Evolutionary conservation across 1,284 basidiomycete species (phyloP).

Genomic region (Anthracocystis walkeri): DNA sequence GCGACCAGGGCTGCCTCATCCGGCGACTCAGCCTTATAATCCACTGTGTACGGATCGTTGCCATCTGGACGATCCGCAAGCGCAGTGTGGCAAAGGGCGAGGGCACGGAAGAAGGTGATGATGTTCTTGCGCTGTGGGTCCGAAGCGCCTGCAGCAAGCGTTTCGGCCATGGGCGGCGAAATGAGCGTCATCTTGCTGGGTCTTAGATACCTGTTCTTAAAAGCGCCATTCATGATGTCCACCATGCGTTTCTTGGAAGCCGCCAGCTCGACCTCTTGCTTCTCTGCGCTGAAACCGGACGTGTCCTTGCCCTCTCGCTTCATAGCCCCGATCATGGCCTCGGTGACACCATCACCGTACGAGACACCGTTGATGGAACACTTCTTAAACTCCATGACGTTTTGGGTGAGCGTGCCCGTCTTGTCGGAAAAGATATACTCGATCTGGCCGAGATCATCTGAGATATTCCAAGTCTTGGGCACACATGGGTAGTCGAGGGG

Average conservation of each 20-base stretch:
- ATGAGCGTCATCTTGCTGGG: constrained; percentile 87
- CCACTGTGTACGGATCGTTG: constrained; percentile 77
- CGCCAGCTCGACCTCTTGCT: constrained; percentile 73
- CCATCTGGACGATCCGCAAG: constrained; percentile 73
- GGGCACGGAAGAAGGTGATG: constrained; percentile 84
- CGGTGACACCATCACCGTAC: constrained; percentile 93
- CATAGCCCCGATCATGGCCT: constrained; percentile 91
- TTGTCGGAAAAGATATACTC: constrained; percentile 99
- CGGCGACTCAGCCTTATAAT: constrained; percentile 95
- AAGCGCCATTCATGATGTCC: constrained; percentile 78
- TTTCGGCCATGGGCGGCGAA: constrained; percentile 83
- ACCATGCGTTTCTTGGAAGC: constrained; percentile 84
- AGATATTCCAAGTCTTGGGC: constrained; percentile 98
- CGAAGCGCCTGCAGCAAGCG: constrained; percentile 76
- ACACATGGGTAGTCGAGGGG: constrained; percentile 84
- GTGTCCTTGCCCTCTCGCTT: constrained; percentile 81
- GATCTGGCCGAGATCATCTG: constrained; percentile 96
- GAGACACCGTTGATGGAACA: constrained; percentile 86
- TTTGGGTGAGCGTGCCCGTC: constrained; percentile 73
- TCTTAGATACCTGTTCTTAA: constrained; percentile 90
- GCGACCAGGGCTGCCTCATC: constrained; percentile 94
- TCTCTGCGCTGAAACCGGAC: constrained; percentile 75
- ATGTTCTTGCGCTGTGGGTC: constrained; percentile 76
- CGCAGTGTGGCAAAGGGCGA: constrained; percentile 92
- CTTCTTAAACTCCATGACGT: constrained; percentile 96